Conservation (phyloP, 352 stramenopile genomes). For the Globisporangium echinulatum region DNA sequence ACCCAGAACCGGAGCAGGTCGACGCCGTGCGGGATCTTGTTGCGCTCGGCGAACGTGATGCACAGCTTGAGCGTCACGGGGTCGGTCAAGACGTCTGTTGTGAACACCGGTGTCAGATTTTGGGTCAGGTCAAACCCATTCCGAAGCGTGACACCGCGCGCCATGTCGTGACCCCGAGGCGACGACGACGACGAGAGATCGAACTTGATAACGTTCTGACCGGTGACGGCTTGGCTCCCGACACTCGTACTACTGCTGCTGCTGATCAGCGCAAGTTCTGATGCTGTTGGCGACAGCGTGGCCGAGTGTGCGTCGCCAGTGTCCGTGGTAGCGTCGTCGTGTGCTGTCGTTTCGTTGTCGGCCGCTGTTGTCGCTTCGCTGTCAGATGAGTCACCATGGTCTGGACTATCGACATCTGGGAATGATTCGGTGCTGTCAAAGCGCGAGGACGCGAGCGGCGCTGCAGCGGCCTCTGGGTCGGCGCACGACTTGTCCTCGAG, state of each 20-base stretch:
- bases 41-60: constrained; percentile 43
- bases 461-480: constrained; percentile 2
- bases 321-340: not conserved
- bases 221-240: constrained; percentile 2
- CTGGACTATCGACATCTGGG: too few species aligned
- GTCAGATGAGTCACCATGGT: not conserved
- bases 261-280: not conserved
- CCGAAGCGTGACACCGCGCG: constrained; percentile 19
- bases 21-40: constrained; percentile 46
- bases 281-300: not conserved
- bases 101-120: constrained; percentile 73
- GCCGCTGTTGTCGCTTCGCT: not conserved
- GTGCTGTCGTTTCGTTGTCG: not conserved
- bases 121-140: constrained; percentile 52
- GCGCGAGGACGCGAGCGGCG: constrained; percentile 5
- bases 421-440: not conserved
- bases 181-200: not conserved
- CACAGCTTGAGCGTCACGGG: constrained; percentile 72
- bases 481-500: constrained; percentile 8
- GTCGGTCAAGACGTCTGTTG: constrained; percentile 71
- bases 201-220: constrained; percentile 5
- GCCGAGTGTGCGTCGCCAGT: not conserved
- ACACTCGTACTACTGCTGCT: not conserved
- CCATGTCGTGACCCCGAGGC: not conserved
- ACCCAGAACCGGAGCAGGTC: constrained; percentile 78